Conservation (phyloP, 805 yeast species). For the Candida stauntonica region DNA sequence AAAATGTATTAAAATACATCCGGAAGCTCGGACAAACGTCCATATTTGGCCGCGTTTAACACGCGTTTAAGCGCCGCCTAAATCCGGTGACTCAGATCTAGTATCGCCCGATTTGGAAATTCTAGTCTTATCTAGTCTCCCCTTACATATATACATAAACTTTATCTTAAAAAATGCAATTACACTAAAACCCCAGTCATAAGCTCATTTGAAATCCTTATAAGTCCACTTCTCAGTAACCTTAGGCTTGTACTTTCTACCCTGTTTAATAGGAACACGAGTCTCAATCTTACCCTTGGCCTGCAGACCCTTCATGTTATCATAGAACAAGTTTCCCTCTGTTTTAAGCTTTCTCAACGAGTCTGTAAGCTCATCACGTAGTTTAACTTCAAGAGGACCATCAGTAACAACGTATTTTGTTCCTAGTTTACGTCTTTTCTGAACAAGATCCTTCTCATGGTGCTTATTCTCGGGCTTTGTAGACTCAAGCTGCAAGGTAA, state of each 20-base stretch:
- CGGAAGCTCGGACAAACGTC: background rate
- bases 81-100: too few relatives aligned
- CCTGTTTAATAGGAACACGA: conserved; percentile 60
- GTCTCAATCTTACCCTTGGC: conserved; percentile 84
- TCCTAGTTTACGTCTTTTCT: conserved; percentile 37
- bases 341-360: conserved; percentile 81
- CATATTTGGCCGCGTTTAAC: background rate
- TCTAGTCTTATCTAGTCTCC: too few relatives aligned
- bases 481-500: conserved; percentile 21
- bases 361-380: conserved; percentile 83
- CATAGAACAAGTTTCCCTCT: conserved; percentile 83
- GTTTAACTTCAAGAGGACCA: conserved; percentile 63
- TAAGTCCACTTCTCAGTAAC: conserved; percentile 90
- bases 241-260: conserved; percentile 65
- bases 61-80: too few relatives aligned
- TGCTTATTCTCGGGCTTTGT: conserved; percentile 21
- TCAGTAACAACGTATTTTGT: conserved; percentile 44
- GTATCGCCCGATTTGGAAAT: too few relatives aligned
- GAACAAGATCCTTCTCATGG: conserved; percentile 16
- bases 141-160: too few relatives aligned
- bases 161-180: too few relatives aligned
- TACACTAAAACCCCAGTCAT: background rate
- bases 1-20: background rate
- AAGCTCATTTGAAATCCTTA: conserved; percentile 68
- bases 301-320: conserved; percentile 77